These are phyloP conservation scores for Nemania bipapillata DNA, from an alignment of 2,329 filamentous ascomycete species.

Conservation along the genomic window DNA sequence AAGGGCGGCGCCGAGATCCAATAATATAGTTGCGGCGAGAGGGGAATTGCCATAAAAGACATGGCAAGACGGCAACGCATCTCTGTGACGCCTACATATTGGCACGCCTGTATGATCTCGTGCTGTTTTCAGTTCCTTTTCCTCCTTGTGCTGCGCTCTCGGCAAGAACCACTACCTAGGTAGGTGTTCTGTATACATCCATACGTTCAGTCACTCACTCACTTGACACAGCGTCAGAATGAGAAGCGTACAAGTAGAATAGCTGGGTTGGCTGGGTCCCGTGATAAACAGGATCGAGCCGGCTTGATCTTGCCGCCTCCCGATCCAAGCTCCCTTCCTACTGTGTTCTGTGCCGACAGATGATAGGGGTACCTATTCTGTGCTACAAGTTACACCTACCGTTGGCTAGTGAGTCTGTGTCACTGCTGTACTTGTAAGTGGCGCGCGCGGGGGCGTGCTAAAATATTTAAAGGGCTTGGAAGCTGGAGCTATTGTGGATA, in stretches of 20 bases:
- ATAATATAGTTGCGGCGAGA: background rate
- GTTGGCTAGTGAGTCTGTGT: background rate
- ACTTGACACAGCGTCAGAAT: no score
- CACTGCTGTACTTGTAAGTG: no score
- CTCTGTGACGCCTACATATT: conserved; percentile 9
- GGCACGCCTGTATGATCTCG: no score
- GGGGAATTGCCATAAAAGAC: background rate
- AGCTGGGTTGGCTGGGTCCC: background rate
- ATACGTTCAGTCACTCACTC: no score
- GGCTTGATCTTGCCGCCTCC: conserved; percentile 28
- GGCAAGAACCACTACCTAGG: no score
- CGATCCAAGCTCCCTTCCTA: conserved; percentile 3
- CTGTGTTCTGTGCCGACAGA: no score
- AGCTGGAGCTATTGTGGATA: conserved; percentile 34
- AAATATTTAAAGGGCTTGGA: conserved; percentile 34
- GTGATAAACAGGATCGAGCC: conserved; percentile 25
- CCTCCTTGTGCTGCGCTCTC: no score
- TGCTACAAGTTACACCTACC: background rate
- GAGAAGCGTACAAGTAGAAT: background rate
- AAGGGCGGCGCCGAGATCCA: conserved; percentile 33
- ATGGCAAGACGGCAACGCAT: conserved; percentile 7
- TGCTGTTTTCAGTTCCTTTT: no score
- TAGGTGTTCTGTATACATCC: no score
- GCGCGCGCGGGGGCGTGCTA: conserved; percentile 29
- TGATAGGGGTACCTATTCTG: conserved; percentile 1